A percentile compares a stretch with the other conserved stretches of the same genome.
Conservation (phyloP, 257 asterid genomes). For the Solanum phureja region DNA sequence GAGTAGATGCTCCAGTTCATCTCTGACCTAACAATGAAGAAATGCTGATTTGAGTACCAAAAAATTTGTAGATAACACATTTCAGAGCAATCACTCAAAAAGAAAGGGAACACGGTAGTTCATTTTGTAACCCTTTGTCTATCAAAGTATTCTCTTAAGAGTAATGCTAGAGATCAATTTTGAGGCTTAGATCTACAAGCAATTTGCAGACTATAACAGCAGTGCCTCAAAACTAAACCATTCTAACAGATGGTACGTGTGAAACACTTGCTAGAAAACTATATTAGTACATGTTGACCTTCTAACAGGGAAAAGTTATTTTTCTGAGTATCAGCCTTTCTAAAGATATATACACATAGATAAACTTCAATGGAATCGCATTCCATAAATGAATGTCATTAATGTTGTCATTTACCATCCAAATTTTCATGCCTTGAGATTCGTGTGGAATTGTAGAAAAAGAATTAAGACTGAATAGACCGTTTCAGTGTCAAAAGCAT, state of each 20-base stretch:
- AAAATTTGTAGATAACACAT: neutral
- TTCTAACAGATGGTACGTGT: neutral
- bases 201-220: neutral
- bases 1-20: constrained; percentile 90
- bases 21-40: constrained; percentile 59
- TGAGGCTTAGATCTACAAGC: neutral
- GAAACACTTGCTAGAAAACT: neutral
- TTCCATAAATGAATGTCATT: neutral
- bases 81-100: neutral
- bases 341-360: neutral
- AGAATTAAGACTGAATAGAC: neutral
- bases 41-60: neutral
- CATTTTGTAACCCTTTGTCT: neutral
- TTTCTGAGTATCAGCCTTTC: neutral
- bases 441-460: neutral
- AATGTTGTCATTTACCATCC: neutral
- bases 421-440: neutral
- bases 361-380: neutral
- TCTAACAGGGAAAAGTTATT: too few species aligned
- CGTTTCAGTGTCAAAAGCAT: neutral
- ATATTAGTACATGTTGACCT: neutral
- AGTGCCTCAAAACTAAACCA: neutral
- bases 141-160: neutral
- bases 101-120: neutral
- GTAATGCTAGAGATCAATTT: neutral